Percentiles rank a stretch among this genome's conserved stretches.
phyloP scores from a whole-genome alignment of 1,139 yeast species.

The Hemisphaericaspora xylanilytica region DNA sequence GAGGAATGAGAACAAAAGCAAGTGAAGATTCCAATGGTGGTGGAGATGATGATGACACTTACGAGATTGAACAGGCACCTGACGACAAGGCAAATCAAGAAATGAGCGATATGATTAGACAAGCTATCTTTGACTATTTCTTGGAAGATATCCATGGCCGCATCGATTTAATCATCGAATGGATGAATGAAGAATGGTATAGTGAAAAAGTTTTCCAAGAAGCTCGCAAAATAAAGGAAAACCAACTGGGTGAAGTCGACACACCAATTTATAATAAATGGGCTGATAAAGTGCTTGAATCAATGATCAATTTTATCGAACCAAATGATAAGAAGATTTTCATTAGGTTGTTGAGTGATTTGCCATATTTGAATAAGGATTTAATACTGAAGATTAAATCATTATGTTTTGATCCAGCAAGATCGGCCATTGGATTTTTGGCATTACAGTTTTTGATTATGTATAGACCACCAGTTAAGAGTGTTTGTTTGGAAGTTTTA shows the following conservation, averaged over 20 bases:
- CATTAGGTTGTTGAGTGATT: slow-evolving; percentile 77
- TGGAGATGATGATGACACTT: slow-evolving; percentile 21
- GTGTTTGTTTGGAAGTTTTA: slow-evolving; percentile 62
- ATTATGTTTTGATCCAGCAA: slow-evolving; percentile 80
- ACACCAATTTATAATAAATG: slow-evolving; percentile 62
- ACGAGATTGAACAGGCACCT: slow-evolving; percentile 20
- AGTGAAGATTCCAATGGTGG: slow-evolving; percentile 15
- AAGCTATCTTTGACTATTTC: slow-evolving; percentile 69
- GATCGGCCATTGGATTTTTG: slow-evolving; percentile 77
- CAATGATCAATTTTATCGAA: slow-evolving; percentile 81
- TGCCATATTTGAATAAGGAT: slow-evolving; percentile 68
- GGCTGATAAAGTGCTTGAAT: slow-evolving; percentile 72
- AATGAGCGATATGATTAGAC: slow-evolving; percentile 62
- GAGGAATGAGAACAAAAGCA: slow-evolving; percentile 57
- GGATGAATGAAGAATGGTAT: slow-evolving; percentile 98
- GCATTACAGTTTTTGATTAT: slow-evolving; percentile 77
- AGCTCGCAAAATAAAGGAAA: slow-evolving; percentile 15
- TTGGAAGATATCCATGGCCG: slow-evolving; percentile 70
- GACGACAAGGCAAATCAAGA: slow-evolving; percentile 27
- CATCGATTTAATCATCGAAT: slow-evolving; percentile 77
- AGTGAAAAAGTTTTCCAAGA: slow-evolving; percentile 54
- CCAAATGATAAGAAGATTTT: slow-evolving; percentile 75
- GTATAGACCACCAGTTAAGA: slow-evolving; percentile 85
- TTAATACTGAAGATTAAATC: slow-evolving; percentile 67
- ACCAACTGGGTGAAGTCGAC: slow-evolving; percentile 11